These are phyloP conservation scores for Chloranthus sessilifolius DNA, from an alignment of 164 flowering plant genomes.

Conservation along the genomic window DNA sequence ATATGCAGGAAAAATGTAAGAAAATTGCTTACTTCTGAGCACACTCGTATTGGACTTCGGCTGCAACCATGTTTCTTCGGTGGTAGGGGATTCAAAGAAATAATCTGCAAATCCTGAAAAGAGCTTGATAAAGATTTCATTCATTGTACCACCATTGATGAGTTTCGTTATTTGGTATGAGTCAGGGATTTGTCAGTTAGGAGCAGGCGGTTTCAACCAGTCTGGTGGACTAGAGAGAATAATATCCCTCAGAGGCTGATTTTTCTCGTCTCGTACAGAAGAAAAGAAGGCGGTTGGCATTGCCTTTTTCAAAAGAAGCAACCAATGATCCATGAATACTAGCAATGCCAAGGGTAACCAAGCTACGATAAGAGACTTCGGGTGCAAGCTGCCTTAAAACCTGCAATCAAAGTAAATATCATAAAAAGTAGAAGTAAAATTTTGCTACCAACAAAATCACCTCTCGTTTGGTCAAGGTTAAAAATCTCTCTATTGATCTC, in stretches of 20 bases:
- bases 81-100: no score
- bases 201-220: conserved; percentile 79
- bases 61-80: no score
- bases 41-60: no score
- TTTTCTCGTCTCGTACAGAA: conserved; percentile 43
- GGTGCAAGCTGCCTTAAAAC: conserved; percentile 94
- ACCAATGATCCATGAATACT: conserved; percentile 90
- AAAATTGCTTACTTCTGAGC: no score
- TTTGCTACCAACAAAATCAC: no score
- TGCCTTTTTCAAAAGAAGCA: conserved; percentile 91
- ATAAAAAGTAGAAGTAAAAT: no score
- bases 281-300: conserved; percentile 85
- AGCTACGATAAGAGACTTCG: conserved; percentile 72
- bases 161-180: conserved; percentile 21
- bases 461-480: no score
- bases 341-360: conserved; percentile 88
- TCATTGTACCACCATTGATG: conserved; percentile 3
- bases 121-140: no score
- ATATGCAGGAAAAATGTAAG: no score
- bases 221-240: conserved; percentile 33
- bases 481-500: no score
- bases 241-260: conserved; percentile 13
- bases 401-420: conserved; percentile 52
- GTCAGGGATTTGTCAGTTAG: conserved; percentile 55
- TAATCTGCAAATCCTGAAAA: no score